Evolutionary conservation across 805 yeast genomes (phyloP).

Genomic region (Candida manassasensis): DNA sequence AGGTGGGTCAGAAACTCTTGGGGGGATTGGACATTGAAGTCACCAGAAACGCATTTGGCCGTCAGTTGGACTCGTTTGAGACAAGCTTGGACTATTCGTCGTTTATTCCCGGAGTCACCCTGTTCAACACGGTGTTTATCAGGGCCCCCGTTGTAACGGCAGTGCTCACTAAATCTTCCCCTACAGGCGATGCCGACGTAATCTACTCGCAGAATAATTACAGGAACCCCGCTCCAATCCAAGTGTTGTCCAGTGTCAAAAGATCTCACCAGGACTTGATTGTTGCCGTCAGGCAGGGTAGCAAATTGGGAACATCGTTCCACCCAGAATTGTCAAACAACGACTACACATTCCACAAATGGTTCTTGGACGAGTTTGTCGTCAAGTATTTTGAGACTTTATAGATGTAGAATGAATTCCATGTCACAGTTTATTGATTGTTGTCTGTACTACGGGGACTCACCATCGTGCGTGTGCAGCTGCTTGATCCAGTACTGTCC

Average conservation of each 20-base stretch:
- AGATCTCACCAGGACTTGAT: slow-evolving; percentile 32
- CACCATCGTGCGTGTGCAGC: too few species aligned
- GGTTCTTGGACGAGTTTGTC: slow-evolving; percentile 63
- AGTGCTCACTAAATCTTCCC: slow-evolving; percentile 3
- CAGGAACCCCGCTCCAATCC: slow-evolving; percentile 26
- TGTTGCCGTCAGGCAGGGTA: slow-evolving; percentile 72
- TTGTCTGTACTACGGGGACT: too few species aligned
- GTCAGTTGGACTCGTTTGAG: slow-evolving; percentile 67
- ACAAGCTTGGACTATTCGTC: slow-evolving; percentile 37
- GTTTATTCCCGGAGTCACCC: slow-evolving; percentile 38
- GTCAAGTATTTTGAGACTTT: slow-evolving; percentile 4
- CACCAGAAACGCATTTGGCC: slow-evolving; percentile 71
- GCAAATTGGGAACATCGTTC: slow-evolving; percentile 66
- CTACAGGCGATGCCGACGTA: slow-evolving; percentile 9
- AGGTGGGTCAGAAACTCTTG: slow-evolving; percentile 49
- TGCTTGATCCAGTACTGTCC: too few species aligned
- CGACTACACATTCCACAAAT: slow-evolving; percentile 60
- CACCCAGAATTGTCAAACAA: slow-evolving; percentile 65
- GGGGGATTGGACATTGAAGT: slow-evolving; percentile 65
- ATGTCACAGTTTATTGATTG: neutral
- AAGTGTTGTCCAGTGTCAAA: slow-evolving; percentile 37
- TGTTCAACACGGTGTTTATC: slow-evolving; percentile 55
- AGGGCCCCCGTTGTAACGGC: slow-evolving; percentile 68
- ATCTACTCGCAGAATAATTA: slow-evolving; percentile 20
- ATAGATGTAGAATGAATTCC: neutral